Base-by-base conservation (phyloP, 441 rosid species). In the Gossypium lobatum region DNA sequence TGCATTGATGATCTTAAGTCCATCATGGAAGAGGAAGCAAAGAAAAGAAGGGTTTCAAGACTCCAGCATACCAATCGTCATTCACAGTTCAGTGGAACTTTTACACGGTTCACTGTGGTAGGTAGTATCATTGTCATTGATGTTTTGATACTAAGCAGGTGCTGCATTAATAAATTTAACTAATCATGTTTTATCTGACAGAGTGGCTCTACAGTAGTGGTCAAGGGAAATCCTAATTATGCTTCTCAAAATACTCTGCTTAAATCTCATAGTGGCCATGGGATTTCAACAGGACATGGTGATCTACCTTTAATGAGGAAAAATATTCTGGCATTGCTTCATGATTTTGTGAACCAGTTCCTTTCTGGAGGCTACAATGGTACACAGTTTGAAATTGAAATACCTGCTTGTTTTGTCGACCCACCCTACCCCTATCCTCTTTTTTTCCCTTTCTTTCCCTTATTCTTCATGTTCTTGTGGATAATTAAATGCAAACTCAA, bases 331-430 rank as follows among this genome's bases (percentile, higher is more conserved):
- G 85, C 81, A 77, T 75, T 88, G 85, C 86, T 93, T 78, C 92
- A 91, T 83, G 93, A 88, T 84, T 91, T 96, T 80, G 68, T 91
- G 76, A 85, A 84, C 74, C 97, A 93, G 81, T 89, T 93, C 83
- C 80, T 96, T 65, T 85, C 91, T 31, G 95, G 98, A 64, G 92
- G 96, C 64, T 96, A 91, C 83, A 96, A 90, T 83, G 97, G 99
- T 93, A 89, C 23, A 63, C 75, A 39, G 61, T 57, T 75, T 31
- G 48, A 46, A 74, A 25, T 64, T 58, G 58, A 39, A 79, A 74
- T 77, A 64, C 70, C n/a, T 14, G 34, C 26, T 26, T 4, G 37
- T 59, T 57, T 65, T 48, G 57, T 26, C 8, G 21, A 23, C 39
- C 55, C 39, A 61, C 26, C 20, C 75, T 79, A 71, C 17, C 17